Base-by-base conservation (phyloP, 176 grass and related monocot species). In the Oryza punctata region DNA sequence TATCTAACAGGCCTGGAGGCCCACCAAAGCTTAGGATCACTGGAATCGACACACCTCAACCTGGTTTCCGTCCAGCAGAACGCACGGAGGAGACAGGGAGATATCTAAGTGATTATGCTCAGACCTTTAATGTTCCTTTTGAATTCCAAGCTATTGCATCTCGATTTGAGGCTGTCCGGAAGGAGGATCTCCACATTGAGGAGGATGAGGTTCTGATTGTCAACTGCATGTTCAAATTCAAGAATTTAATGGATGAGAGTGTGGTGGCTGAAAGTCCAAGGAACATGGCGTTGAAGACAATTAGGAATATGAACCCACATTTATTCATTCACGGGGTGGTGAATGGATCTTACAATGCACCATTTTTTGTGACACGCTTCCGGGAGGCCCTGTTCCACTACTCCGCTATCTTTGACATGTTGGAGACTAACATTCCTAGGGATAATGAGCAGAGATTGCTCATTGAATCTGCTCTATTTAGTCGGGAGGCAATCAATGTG, bases 301-400 rank as follows among this genome's bases (percentile, higher is more conserved):
- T 98, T 26, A 87, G 89, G 80, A 98, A 92, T 69, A 90, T 98
- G 91, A 98, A 95, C 27, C 96, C 96, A 18, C 79, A 85, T 75
- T 24, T 91, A 16, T 95, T 98, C 81, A 89, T 95, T 81, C 89
- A 92, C 15, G 96, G 89, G 15, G 43, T 94, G 57, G 50, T 91
- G 19, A 98, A 95, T 77, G 96, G 96, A 52, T 90, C 93, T 18
- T 98, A 95, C 69, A 94, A 89, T 23, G 91, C 89, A 15, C 93
- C 96, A 16, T 98, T 95, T 86, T 98, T 98, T 0, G 85, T 95
- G n/a, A 90, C 96, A 24, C 91, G 96, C 65, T 98, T 98, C 65
- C 72, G 91, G 12, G 96, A 98, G 87, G 96, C 96, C 24, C 30
- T 98, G 35, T 98, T 93, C 74, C 87, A 95, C 63, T 98, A 87